phyloP scores from a whole-genome alignment of 805 yeast species.

The Yarrowia deformans region DNA sequence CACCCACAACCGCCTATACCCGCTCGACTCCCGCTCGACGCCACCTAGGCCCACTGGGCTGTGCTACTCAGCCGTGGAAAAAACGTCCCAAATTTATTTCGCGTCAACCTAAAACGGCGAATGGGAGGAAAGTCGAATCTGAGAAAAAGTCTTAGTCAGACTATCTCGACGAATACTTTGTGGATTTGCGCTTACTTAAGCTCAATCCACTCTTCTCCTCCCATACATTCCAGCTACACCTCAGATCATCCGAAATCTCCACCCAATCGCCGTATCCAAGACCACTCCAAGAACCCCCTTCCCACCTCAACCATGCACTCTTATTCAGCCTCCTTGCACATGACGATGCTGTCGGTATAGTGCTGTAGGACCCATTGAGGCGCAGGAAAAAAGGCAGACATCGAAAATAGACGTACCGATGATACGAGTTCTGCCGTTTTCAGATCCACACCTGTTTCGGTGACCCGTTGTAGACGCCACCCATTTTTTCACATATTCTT shows the following conservation, averaged over 20 bases:
- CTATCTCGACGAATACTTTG: background rate
- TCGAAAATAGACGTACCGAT: background rate
- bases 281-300: background rate
- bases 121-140: too few relatives aligned
- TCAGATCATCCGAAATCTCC: background rate
- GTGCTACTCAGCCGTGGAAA: background rate
- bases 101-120: conserved; percentile 5
- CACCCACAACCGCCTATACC: background rate
- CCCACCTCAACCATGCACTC: conserved; percentile 4
- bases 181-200: background rate
- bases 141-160: background rate
- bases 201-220: background rate
- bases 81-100: conserved; percentile 1
- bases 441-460: too few relatives aligned
- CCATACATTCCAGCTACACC: background rate
- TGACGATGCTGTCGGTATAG: background rate
- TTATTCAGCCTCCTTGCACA: conserved; percentile 10
- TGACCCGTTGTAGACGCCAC: background rate
- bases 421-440: too few relatives aligned
- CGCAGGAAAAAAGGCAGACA: background rate
- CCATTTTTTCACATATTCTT: background rate
- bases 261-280: background rate
- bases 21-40: background rate
- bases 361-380: background rate
- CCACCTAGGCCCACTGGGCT: background rate